phyloP scores from a whole-genome alignment of 1,284 basidiomycete species.

The Tylopilus sp. region DNA sequence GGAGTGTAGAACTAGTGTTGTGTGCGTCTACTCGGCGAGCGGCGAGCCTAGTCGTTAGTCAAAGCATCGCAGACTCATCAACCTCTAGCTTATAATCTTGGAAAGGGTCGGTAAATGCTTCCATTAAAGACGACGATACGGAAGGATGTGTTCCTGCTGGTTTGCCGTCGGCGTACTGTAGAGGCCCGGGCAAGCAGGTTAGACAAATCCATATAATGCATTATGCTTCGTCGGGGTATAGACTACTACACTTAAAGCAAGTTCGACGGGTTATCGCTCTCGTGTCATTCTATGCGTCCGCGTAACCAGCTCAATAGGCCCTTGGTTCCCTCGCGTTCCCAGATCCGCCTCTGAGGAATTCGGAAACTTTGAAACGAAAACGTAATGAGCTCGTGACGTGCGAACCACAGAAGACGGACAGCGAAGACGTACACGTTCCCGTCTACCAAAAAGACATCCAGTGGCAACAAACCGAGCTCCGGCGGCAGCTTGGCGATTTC shows the following conservation, averaged over 20 bases:
- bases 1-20: not conserved
- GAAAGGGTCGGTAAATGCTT: no score
- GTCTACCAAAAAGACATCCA: constrained; percentile 77
- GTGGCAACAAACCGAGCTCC: constrained; percentile 65
- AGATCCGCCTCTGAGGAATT: constrained; percentile 70
- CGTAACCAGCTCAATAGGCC: constrained; percentile 71
- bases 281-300: constrained; percentile 56
- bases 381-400: constrained; percentile 5
- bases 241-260: not conserved
- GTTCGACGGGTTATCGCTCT: not conserved
- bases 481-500: constrained; percentile 64
- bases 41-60: not conserved
- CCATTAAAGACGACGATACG: no score
- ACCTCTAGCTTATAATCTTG: no score
- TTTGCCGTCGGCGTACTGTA: no score
- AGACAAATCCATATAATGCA: not conserved
- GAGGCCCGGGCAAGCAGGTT: not conserved
- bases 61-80: no score
- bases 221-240: not conserved
- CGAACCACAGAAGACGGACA: not conserved
- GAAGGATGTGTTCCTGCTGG: no score
- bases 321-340: constrained; percentile 83
- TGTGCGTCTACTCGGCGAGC: not conserved
- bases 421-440: constrained; percentile 66
- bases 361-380: constrained; percentile 53